phyloP scores from a whole-genome alignment of 257 asterid genomes.

The Gentiana dahurica region DNA sequence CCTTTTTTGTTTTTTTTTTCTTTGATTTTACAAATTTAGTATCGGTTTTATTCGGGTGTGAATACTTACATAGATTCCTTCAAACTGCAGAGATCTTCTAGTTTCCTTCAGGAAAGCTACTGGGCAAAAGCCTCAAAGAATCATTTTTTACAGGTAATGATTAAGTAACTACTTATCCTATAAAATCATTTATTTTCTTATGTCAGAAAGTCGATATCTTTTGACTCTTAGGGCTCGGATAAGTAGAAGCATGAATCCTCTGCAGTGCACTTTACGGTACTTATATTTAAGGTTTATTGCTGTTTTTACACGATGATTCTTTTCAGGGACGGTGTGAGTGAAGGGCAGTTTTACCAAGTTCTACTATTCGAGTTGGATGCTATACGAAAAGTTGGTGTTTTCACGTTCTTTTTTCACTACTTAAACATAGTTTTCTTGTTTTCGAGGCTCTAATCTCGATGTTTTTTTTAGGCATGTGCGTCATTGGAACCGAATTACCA shows the following conservation, averaged over 20 bases:
- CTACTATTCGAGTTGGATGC: conserved; percentile 90
- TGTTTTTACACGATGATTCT: no score
- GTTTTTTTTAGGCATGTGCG: conserved; percentile 68
- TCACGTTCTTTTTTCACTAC: not conserved
- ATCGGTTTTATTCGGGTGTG: not conserved
- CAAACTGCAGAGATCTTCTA: conserved; percentile 70
- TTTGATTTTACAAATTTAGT: not conserved
- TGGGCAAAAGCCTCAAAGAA: conserved; percentile 98
- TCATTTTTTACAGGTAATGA: conserved; percentile 72
- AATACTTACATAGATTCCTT: conserved; percentile 1
- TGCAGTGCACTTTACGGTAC: no score
- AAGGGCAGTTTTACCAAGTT: conserved; percentile 96
- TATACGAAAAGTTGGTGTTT: conserved; percentile 61
- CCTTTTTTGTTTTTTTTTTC: not conserved
- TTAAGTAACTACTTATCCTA: no score
- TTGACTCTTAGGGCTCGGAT: no score
- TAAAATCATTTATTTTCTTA: no score
- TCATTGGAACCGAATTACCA: conserved; percentile 94
- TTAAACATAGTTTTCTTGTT: not conserved
- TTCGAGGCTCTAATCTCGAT: conserved; percentile 10
- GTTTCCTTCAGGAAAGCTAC: conserved; percentile 96
- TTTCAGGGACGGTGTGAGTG: conserved; percentile 93
- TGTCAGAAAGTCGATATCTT: no score
- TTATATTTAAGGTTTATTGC: no score
- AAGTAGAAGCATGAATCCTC: no score